Base-by-base conservation (phyloP, 495 filamentous ascomycete species). In the Daldinia concentrica region DNA sequence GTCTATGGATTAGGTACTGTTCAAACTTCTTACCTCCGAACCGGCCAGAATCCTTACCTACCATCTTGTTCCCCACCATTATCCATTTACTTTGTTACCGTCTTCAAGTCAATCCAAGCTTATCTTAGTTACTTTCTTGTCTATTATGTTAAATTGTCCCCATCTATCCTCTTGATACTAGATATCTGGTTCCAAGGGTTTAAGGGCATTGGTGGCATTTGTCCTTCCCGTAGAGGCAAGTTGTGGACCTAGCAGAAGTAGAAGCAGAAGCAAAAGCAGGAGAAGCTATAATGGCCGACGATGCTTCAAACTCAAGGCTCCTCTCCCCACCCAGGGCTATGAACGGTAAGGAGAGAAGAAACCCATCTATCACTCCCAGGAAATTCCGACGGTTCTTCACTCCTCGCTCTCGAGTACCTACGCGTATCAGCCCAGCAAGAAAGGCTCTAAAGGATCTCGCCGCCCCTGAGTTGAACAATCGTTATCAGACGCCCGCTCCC, bases 301-400 rank as follows among this genome's bases (percentile, higher is more conserved):
- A 59, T 59, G 65, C 29, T 22, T 72, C 66, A 29, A 66, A 29
- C 51, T 56, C 68, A 37, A 24, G 48, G n/a, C 68, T 79, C 32
- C 76, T 77, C 8, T 85, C 82, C 0, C 81, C 82, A 0, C 79
- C 80, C 0, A 68, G 79, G 45, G 52, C 74, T 1, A 70, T 59
- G 62, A 77, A 71, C 34, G 77, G 79, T 50, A 84, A 84, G 69
- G 83, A 85, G 73, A 76, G 80, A 62, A 75, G 82, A 39, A 79
- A 82, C 55, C 85, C 85, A 26, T 87, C 85, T 17, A 83, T 93
- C 56, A 93, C 91, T 29, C 91, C 91, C 39, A 83, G 90, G 59
- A 90, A 89, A 58, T 97, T 97, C 74, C 88, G 81, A 43, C 85
- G 88, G 30, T 97, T 97, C 82, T 97, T 97, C 74, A 95, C 92